A percentile compares a stretch with the other conserved stretches of the same genome.
Evolutionary conservation across 2,329 filamentous ascomycete genomes (phyloP).

Genomic region (Allantophomopsis lycopodina): DNA sequence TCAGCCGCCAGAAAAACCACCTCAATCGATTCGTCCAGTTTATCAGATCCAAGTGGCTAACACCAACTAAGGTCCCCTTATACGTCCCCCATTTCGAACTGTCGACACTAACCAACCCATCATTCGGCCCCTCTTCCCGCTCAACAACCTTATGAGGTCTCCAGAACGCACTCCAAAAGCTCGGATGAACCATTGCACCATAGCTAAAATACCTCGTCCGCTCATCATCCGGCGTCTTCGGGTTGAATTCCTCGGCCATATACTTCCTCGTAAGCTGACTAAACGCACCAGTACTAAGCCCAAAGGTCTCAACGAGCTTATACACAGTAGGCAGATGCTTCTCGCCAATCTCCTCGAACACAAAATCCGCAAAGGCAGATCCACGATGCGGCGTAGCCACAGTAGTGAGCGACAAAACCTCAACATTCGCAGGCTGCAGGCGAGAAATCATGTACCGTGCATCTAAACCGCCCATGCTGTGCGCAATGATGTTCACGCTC

Average conservation of each 20-base stretch:
- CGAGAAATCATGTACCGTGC: constrained; percentile 51
- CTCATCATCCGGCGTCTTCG: constrained; percentile 35
- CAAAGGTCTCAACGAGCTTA: constrained; percentile 31
- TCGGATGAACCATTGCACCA: constrained; percentile 39
- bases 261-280: constrained; percentile 43
- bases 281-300: constrained; percentile 45
- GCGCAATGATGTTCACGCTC: constrained; percentile 65
- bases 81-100: constrained; percentile 51
- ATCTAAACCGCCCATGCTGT: constrained; percentile 55
- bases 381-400: constrained; percentile 23
- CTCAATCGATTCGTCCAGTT: constrained; percentile 52
- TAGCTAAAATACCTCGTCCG: constrained; percentile 48
- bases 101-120: constrained; percentile 52
- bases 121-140: constrained; percentile 42
- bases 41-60: constrained; percentile 51
- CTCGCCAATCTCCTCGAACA: constrained; percentile 31
- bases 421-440: constrained; percentile 29
- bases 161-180: constrained; percentile 50
- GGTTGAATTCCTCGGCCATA: constrained; percentile 46
- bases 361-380: constrained; percentile 35
- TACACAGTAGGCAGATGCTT: constrained; percentile 40
- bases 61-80: constrained; percentile 45
- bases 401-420: constrained; percentile 26
- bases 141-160: constrained; percentile 35
- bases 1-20: constrained; percentile 36